Conservation (phyloP, 169 alveolate genomes). For the Plasmodium relictum region DNA sequence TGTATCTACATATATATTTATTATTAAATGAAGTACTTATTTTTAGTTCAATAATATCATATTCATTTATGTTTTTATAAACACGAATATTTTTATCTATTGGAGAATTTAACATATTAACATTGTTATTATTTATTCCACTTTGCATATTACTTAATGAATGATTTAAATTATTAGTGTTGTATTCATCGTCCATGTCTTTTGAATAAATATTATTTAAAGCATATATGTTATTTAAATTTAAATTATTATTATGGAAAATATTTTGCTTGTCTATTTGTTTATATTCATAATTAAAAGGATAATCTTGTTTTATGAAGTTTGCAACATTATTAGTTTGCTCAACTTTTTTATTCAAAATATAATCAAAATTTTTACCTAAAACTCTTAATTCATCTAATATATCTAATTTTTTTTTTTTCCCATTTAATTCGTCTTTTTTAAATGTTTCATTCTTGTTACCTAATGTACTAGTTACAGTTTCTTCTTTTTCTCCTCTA, state of each 20-base stretch:
- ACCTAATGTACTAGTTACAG: too few species aligned
- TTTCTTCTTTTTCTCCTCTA: too few species aligned
- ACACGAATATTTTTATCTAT: slow-evolving; percentile 58
- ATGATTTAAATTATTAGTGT: slow-evolving; percentile 1
- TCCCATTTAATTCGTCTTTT: too few species aligned
- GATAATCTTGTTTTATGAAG: background rate
- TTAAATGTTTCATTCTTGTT: too few species aligned
- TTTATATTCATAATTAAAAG: slow-evolving; percentile 26
- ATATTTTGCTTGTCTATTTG: background rate
- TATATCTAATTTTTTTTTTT: too few species aligned
- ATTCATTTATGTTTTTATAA: slow-evolving; percentile 74
- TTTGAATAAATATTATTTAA: slow-evolving; percentile 28
- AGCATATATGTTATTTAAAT: slow-evolving; percentile 13
- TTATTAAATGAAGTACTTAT: slow-evolving; percentile 74
- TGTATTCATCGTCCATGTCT: slow-evolving; percentile 5
- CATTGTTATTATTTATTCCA: background rate
- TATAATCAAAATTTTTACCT: background rate
- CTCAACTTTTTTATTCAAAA: background rate
- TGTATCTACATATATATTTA: slow-evolving; percentile 65
- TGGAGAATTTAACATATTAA: slow-evolving; percentile 13
- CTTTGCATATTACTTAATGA: slow-evolving; percentile 1
- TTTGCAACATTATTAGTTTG: too few species aligned
- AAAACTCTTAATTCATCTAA: too few species aligned
- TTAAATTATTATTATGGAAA: background rate
- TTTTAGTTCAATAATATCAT: slow-evolving; percentile 73